Conservation (phyloP, 202 grass and related monocot genomes). For the Schoenoplectus tabernaemontani region DNA sequence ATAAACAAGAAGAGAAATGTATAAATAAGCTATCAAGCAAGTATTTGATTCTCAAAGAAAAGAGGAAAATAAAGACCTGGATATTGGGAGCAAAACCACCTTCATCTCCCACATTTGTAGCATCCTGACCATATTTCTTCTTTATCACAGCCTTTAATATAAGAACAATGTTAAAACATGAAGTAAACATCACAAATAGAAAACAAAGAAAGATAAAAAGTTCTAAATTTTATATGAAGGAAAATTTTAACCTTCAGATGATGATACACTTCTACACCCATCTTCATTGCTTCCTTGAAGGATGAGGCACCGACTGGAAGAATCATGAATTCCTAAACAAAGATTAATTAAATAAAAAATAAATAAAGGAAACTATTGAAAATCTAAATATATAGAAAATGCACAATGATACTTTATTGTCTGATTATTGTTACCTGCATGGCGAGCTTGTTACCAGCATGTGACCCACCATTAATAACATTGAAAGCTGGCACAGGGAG, state of each 20-base stretch:
- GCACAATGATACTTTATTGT: background rate
- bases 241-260: constrained; percentile 58
- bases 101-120: constrained; percentile 95
- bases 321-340: constrained; percentile 89
- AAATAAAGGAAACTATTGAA: background rate
- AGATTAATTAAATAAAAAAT: background rate
- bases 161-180: constrained; percentile 2
- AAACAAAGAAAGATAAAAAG: background rate
- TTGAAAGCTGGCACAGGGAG: constrained; percentile 87
- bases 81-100: constrained; percentile 99
- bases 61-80: constrained; percentile 39
- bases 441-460: constrained; percentile 98
- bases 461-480: constrained; percentile 86
- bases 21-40: background rate
- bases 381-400: background rate
- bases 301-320: constrained; percentile 72
- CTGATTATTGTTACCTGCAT: constrained; percentile 55
- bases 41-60: background rate
- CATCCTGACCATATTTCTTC: constrained; percentile 98
- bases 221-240: background rate
- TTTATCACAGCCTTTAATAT: constrained; percentile 69
- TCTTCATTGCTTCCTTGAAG: constrained; percentile 98
- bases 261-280: constrained; percentile 98
- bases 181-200: background rate
- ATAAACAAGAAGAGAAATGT: background rate